Evolutionary conservation across 306 rosid species (phyloP).

Genomic region (Trichosanthes cucumerina): DNA sequence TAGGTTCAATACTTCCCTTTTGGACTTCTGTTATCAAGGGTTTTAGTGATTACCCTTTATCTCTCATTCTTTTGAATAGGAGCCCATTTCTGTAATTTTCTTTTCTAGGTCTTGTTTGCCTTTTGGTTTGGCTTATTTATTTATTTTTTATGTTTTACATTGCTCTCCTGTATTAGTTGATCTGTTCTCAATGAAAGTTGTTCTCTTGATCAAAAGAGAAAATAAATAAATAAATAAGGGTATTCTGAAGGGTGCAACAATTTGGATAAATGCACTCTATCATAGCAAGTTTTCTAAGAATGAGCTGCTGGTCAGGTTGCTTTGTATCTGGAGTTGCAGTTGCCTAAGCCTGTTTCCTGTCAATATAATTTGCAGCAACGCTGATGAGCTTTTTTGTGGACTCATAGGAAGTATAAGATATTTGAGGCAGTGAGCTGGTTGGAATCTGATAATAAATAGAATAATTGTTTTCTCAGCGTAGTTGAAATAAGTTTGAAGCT

Average conservation of each 20-base stretch:
- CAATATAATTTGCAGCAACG: neutral
- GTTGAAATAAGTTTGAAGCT: neutral
- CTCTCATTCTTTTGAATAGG: neutral
- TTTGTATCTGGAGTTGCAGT: neutral
- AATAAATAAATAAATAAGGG: neutral
- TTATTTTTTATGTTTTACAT: neutral
- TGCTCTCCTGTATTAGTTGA: neutral
- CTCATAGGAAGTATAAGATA: neutral
- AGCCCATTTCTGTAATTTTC: neutral
- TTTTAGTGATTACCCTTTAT: neutral
- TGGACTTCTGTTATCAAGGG: neutral
- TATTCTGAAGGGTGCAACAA: neutral
- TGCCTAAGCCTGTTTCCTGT: neutral
- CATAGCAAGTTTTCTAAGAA: neutral
- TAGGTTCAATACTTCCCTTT: neutral
- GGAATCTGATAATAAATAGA: neutral
- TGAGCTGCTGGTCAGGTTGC: neutral
- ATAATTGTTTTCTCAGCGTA: neutral
- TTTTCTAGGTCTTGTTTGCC: neutral
- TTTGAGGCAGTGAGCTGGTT: neutral
- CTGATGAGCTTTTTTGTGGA: neutral
- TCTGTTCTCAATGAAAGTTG: neutral
- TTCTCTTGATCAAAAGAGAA: neutral
- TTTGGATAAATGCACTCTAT: neutral
- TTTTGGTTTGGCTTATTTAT: neutral